Conservation (phyloP, 2,329 filamentous ascomycete species). For the Raffaelea arxii region DNA sequence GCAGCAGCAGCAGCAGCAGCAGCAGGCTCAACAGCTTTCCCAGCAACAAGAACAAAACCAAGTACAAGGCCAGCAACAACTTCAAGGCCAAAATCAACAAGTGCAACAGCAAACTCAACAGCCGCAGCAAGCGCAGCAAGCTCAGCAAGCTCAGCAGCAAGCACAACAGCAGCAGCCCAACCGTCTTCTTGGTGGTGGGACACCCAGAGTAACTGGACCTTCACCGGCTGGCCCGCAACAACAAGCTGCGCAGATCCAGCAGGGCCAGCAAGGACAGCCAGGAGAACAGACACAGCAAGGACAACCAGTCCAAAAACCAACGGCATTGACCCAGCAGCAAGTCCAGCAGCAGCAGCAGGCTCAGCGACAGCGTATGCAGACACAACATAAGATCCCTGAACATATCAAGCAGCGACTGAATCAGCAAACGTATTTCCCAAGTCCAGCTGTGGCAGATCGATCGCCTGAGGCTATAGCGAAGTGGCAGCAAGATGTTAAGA, state of each 20-base stretch:
- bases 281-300: neutral
- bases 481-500: conserved; percentile 38
- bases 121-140: conserved; percentile 1
- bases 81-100: neutral
- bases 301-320: conserved; percentile 11
- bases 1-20: conserved; percentile 2
- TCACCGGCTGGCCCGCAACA: conserved; percentile 11
- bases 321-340: conserved; percentile 7
- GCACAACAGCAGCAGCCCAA: conserved; percentile 10
- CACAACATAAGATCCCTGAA: conserved; percentile 23
- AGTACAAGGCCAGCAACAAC: too few relatives aligned
- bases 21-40: conserved; percentile 8
- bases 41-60: neutral
- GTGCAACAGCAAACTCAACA: neutral
- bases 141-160: neutral
- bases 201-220: conserved; percentile 7
- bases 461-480: conserved; percentile 32
- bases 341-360: conserved; percentile 8
- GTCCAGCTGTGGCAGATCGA: conserved; percentile 31
- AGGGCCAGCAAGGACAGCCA: conserved; percentile 9
- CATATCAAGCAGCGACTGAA: conserved; percentile 37
- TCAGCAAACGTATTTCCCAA: conserved; percentile 36
- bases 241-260: conserved; percentile 14
- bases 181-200: conserved; percentile 3
- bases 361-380: conserved; percentile 6